phyloP scores from a whole-genome alignment of 495 filamentous ascomycete species.

The Hypoxylon rickii region DNA sequence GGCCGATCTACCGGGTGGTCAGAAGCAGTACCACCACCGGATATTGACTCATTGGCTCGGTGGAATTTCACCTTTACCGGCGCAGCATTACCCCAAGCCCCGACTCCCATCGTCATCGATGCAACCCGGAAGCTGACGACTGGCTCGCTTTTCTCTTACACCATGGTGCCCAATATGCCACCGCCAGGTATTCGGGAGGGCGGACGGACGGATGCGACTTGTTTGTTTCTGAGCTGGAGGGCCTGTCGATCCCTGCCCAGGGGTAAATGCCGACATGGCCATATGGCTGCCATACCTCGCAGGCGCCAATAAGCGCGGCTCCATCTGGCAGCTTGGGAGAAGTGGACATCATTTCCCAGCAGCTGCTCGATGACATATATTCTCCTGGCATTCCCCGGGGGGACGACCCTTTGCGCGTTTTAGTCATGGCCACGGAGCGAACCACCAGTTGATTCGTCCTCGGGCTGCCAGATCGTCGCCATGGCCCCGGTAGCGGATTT shows the following conservation, averaged over 20 bases:
- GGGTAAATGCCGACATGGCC: conserved; percentile 26
- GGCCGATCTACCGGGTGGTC: conserved; percentile 26
- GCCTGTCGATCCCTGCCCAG: conserved; percentile 16
- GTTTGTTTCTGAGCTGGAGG: conserved; percentile 12
- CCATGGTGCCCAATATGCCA: conserved; percentile 20
- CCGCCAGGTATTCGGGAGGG: conserved; percentile 20
- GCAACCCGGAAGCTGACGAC: conserved; percentile 14
- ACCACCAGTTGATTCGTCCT: conserved; percentile 6
- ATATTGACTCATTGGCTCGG: conserved; percentile 31
- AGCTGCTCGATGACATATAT: conserved; percentile 18
- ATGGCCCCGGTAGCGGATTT: conserved; percentile 21
- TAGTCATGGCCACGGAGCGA: background rate
- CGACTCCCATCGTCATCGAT: conserved; percentile 19
- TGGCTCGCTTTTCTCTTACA: conserved; percentile 6
- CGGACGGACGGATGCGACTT: conserved; percentile 18
- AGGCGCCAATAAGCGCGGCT: conserved; percentile 15
- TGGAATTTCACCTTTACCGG: conserved; percentile 22
- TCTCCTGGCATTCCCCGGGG: conserved; percentile 1
- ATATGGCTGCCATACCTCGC: conserved; percentile 3
- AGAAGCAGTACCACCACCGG: conserved; percentile 34
- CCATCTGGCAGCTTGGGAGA: conserved; percentile 4
- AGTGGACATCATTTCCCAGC: conserved; percentile 1
- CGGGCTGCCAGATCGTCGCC: conserved; percentile 3
- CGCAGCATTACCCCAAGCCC: conserved; percentile 23
- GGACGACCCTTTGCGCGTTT: background rate